Base-by-base conservation (phyloP, 306 rosid species). In the Inga leiocalycina region DNA sequence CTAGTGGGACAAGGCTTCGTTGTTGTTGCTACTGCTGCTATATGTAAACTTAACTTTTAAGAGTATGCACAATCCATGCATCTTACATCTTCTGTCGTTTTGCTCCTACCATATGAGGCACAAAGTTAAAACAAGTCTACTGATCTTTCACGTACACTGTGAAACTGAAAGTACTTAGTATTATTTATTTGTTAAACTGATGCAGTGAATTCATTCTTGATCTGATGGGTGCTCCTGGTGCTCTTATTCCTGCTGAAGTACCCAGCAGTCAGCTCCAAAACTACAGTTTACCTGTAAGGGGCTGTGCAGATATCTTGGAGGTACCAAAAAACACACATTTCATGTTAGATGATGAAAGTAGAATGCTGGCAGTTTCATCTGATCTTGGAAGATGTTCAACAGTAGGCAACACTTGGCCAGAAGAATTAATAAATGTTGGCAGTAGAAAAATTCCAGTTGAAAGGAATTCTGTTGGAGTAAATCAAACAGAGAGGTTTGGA, bases 191-290 rank as follows among this genome's bases (percentile, higher is more conserved):
- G 43, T 85, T 85, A 44, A 74, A 35, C 70, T 77, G 78, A 70
- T 92, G 95, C 95, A 97, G 99, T 88, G 99, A 97, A 88, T 96
- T 92, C 86, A 96, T 96, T 65, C 88, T 96, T 78, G 99, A 96
- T 88, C 87, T 96, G 86, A 96, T 96, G 99, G 99, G 99, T 83
- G 98, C 99, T 81, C 99, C 99, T 72, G 99, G 99, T 54, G 81
- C 97, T 32, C 93, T 94, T 71, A 96, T 96, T 86, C 99, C 99
- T 76, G 93, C 97, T 13, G 99, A 96, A 86, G 94, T 91, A 37
- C 97, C 98, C 52, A 93, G 97, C 81, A 86, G 94, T 85, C 99
- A 96, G 87, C 88, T 96, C 44, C 91, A 91, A 82, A 85, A 83
- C 77, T 70, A 46, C 54, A 68, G 97, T 80, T 94, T 92, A 85